Percentiles rank a stretch among this genome's conserved stretches.
Evolutionary conservation across 306 rosid species (phyloP).

Genomic region (Malus orientalis): DNA sequence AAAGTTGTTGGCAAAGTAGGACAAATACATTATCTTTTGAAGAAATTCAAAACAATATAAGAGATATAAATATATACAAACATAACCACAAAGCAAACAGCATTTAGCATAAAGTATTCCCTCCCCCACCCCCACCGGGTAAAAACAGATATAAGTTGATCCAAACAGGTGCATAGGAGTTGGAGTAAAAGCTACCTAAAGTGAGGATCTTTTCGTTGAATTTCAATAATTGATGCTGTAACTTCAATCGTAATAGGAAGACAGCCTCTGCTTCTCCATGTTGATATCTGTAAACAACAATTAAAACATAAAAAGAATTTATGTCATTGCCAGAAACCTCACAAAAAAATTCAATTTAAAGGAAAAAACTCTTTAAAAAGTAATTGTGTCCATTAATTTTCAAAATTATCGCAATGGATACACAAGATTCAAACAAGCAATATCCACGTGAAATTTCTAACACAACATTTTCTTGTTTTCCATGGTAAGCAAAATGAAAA

Average conservation of each 20-base stretch:
- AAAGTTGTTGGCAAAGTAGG: background rate
- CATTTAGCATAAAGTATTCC: background rate
- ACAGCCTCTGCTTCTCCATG: slow-evolving; percentile 85
- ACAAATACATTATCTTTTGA: background rate
- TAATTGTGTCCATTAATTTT: background rate
- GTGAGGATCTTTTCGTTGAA: slow-evolving; percentile 57
- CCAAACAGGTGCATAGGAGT: background rate
- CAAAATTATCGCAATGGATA: background rate
- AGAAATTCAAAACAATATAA: background rate
- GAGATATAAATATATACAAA: background rate
- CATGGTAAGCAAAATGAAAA: background rate
- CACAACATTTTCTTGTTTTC: background rate
- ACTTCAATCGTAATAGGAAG: slow-evolving; percentile 66
- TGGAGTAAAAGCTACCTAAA: slow-evolving; percentile 35
- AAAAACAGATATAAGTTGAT: background rate
- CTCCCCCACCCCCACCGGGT: background rate
- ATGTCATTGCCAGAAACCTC: background rate
- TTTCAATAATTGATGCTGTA: slow-evolving; percentile 64
- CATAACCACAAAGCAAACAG: background rate
- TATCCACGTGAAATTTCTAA: background rate
- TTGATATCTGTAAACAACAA: slow-evolving; percentile 43
- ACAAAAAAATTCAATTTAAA: background rate
- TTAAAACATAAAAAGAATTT: background rate
- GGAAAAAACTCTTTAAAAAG: background rate
- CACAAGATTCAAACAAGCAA: background rate